phyloP scores from a whole-genome alignment of 129 eudicot genomes.

The Artemisia tridentata region DNA sequence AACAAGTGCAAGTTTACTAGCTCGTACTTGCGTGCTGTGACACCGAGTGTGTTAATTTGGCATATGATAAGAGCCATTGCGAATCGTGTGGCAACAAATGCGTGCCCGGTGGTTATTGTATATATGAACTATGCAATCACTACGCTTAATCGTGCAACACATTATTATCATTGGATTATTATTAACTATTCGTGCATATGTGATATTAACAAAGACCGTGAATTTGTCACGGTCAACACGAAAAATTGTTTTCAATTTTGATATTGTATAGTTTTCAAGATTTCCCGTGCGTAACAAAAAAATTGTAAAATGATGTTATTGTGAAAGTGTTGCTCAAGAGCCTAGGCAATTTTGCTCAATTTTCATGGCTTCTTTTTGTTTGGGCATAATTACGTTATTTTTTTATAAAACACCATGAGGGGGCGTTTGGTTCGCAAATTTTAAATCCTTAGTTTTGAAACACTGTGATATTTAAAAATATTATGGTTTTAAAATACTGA shows the following conservation, averaged over 20 bases:
- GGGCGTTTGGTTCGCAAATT: too few relatives aligned
- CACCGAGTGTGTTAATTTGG: too few relatives aligned
- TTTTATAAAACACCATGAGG: conserved; percentile 23
- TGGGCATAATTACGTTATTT: conserved; percentile 1
- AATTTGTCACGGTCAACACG: too few relatives aligned
- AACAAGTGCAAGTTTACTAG: too few relatives aligned
- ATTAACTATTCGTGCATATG: conserved; percentile 13
- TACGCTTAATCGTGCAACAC: conserved; percentile 26
- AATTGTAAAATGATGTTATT: conserved; percentile 16
- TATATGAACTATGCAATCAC: conserved; percentile 75
- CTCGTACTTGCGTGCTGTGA: too few relatives aligned
- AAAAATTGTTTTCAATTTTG: not conserved
- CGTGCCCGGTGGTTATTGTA: conserved; percentile 45
- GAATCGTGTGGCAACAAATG: conserved; percentile 56
- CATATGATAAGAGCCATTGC: conserved; percentile 49
- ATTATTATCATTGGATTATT: conserved; percentile 8
- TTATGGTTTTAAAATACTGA: too few relatives aligned
- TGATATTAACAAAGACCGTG: too few relatives aligned
- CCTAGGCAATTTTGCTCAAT: conserved; percentile 30
- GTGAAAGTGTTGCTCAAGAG: conserved; percentile 22
- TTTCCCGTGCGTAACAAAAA: conserved; percentile 5
- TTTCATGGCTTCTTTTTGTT: conserved; percentile 1
- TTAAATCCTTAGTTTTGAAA: too few relatives aligned
- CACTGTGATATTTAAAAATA: too few relatives aligned
- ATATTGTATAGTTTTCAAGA: conserved; percentile 13